A percentile compares a stretch with the other conserved stretches of the same genome.
Conservation (phyloP, 768 basidiomycete genomes). For the Amanita subjunquillea region DNA sequence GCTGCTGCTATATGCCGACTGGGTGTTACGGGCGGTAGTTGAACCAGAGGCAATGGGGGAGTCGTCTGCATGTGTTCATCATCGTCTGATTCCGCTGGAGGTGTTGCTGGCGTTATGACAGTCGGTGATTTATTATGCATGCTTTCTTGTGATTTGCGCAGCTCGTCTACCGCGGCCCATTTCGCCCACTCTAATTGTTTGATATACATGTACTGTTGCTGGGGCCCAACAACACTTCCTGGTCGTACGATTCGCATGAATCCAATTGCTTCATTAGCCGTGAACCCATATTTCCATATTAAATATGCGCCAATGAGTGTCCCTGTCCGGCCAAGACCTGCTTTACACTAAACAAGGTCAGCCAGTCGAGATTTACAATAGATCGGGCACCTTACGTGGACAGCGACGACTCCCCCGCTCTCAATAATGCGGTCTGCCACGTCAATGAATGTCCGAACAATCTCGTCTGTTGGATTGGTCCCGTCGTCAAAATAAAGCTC, state of each 20-base stretch:
- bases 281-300: slow-evolving; percentile 98
- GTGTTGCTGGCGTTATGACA: slow-evolving; percentile 66
- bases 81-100: slow-evolving; percentile 69
- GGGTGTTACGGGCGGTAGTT: slow-evolving; percentile 71
- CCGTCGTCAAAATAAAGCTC: slow-evolving; percentile 98
- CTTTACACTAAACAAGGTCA: slow-evolving; percentile 65
- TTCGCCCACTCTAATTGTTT: slow-evolving; percentile 92
- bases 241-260: slow-evolving; percentile 98
- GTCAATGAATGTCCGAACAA: slow-evolving; percentile 86
- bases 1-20: slow-evolving; percentile 66
- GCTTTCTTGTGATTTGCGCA: slow-evolving; percentile 38
- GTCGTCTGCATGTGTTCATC: slow-evolving; percentile 35
- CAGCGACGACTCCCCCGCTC: slow-evolving; percentile 72
- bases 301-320: slow-evolving; percentile 97
- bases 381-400: slow-evolving; percentile 54
- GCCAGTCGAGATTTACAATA: slow-evolving; percentile 5
- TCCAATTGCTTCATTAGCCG: slow-evolving; percentile 90
- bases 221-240: slow-evolving; percentile 85
- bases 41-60: slow-evolving; percentile 19
- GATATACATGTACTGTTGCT: slow-evolving; percentile 91
- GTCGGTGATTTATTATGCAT: slow-evolving; percentile 26
- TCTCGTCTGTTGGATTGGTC: slow-evolving; percentile 94
- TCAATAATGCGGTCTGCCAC: slow-evolving; percentile 73
- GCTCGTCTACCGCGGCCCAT: slow-evolving; percentile 84
- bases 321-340: slow-evolving; percentile 92